Evolutionary conservation across 1,284 basidiomycete genomes (phyloP).

Genomic region (Leccinum angustisporum): DNA sequence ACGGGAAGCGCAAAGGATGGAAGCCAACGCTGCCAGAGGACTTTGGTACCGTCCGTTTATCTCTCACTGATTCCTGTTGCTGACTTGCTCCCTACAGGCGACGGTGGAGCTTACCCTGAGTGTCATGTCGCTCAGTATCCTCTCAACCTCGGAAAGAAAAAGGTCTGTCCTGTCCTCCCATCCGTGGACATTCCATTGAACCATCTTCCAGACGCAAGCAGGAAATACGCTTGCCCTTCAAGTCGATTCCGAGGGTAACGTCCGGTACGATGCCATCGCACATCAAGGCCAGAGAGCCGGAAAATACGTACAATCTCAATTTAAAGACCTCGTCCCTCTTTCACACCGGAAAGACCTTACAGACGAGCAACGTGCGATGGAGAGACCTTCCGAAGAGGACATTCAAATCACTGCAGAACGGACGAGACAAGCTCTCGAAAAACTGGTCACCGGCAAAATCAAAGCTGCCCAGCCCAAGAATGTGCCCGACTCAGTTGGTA

Average conservation of each 20-base stretch:
- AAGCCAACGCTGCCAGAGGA: conserved; percentile 81
- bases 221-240: conserved; percentile 95
- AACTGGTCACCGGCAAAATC: conserved; percentile 92
- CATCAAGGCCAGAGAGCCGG: conserved; percentile 89
- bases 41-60: conserved; percentile 59
- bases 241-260: conserved; percentile 94
- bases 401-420: conserved; percentile 88
- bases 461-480: conserved; percentile 95
- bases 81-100: conserved; percentile 46
- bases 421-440: conserved; percentile 91
- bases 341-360: conserved; percentile 86
- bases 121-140: conserved; percentile 98
- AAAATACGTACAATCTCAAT: conserved; percentile 89
- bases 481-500: conserved; percentile 75
- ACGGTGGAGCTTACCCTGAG: conserved; percentile 95
- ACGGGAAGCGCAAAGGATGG: conserved; percentile 87
- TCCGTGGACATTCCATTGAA: neutral
- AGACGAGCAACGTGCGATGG: conserved; percentile 75
- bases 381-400: conserved; percentile 89
- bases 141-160: conserved; percentile 92
- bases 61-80: neutral
- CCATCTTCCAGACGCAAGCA: conserved; percentile 64
- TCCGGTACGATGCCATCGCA: conserved; percentile 96
- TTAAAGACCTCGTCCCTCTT: conserved; percentile 96
- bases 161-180: conserved; percentile 42